Evolutionary conservation across 2,329 filamentous ascomycete species (phyloP).

Genomic region (Fusarium tuaranense): DNA sequence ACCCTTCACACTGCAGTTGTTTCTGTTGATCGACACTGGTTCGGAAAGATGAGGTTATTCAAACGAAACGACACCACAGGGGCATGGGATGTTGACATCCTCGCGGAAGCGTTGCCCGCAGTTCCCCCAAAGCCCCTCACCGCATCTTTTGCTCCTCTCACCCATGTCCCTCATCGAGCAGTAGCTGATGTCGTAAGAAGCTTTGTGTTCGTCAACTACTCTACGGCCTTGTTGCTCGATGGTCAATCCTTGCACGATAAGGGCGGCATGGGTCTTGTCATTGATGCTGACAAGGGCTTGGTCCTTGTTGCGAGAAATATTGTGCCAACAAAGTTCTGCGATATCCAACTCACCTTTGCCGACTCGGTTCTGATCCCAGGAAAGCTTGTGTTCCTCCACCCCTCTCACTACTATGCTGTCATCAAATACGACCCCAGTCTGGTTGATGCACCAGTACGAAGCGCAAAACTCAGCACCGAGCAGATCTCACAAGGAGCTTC

Average conservation of each 20-base stretch:
- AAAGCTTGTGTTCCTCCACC: slow-evolving; percentile 95
- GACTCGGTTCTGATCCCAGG: slow-evolving; percentile 95
- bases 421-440: slow-evolving; percentile 93
- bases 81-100: slow-evolving; percentile 91
- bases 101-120: slow-evolving; percentile 83
- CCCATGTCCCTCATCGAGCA: slow-evolving; percentile 85
- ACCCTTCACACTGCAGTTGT: slow-evolving; percentile 93
- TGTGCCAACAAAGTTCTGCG: slow-evolving; percentile 95
- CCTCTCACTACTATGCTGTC: slow-evolving; percentile 95
- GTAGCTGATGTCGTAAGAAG: slow-evolving; percentile 92
- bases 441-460: slow-evolving; percentile 91
- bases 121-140: slow-evolving; percentile 77
- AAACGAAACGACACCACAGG: slow-evolving; percentile 90
- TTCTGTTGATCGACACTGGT: slow-evolving; percentile 95
- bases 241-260: slow-evolving; percentile 73
- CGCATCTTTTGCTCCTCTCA: slow-evolving; percentile 91
- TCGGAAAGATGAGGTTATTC: slow-evolving; percentile 91
- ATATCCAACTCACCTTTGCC: slow-evolving; percentile 96
- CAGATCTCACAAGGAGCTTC: slow-evolving; percentile 92
- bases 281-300: slow-evolving; percentile 94
- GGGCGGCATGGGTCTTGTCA: slow-evolving; percentile 93
- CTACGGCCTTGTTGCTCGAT: slow-evolving; percentile 94
- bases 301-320: slow-evolving; percentile 94
- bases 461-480: slow-evolving; percentile 82
- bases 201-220: slow-evolving; percentile 92